Evolutionary conservation across 2,329 filamentous ascomycete genomes (phyloP), one percentile per base, ranked within the genome.

Genomic region (Stemphylium vesicarium): DNA sequence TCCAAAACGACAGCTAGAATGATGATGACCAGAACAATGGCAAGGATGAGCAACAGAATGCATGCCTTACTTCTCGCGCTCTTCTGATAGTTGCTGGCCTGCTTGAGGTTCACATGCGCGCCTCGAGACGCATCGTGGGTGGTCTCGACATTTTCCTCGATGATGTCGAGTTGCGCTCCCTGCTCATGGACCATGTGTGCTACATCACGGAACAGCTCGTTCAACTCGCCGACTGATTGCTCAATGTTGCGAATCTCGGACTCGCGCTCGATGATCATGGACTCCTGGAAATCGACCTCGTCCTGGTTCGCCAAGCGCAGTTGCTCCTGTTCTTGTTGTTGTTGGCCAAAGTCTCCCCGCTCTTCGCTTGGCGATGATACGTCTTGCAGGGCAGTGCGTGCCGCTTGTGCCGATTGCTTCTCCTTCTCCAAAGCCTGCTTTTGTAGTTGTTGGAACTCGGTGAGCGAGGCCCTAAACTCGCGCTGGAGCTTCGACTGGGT

Each of bases 181-280:
- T 99, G 95, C 78, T 98, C 94, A 57, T 87, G 87, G 45, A 99
- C 93, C 75, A 99, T 97, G 75, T 96, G 92, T 41, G 94, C 95
- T n/a, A 99, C 92, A 79, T 99, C 94, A 60, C 93, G 85, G 82
- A 99, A 99, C 38, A 99, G 84, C 71, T 98, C 95, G 69, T 99
- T 99, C 59, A 99, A 81, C 70, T 99, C 95, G 50, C 90, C 90
- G 6, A 99, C 95, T 50, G 91, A 92, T 76, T 97, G 93, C 79
- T 98, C 95, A 69, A 99, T 99, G 73, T 96, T 96, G 59, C 93
- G 88, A 64, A 99, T 99, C 80, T 99, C 95, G 53, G 92, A 88
- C 77, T 99, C 95, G 49, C 96, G 92, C 81, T 99, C 94, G 57
- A 96, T 88, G 71, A 99, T 99, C 54, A 99, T 82, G 13, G 90